phyloP scores from a whole-genome alignment of 2,329 filamentous ascomycete species.

The Graphium sp. region DNA sequence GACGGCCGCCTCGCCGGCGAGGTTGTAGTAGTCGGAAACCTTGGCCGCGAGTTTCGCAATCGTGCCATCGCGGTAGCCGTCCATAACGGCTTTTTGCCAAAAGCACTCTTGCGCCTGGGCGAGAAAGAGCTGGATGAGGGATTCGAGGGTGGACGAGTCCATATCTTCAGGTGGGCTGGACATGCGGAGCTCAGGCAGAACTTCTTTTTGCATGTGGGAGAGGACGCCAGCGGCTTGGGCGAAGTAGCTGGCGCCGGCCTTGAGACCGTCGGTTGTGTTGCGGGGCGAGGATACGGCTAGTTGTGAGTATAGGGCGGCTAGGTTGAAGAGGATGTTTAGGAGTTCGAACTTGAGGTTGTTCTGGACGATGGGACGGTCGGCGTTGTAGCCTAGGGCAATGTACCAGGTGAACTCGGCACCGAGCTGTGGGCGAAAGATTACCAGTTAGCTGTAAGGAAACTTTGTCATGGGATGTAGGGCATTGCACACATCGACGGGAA shows the following conservation, averaged over 20 bases:
- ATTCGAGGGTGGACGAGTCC: slow-evolving; percentile 75
- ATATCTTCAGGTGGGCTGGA: slow-evolving; percentile 84
- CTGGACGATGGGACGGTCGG: slow-evolving; percentile 49
- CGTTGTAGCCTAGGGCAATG: slow-evolving; percentile 80
- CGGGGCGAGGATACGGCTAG: slow-evolving; percentile 70
- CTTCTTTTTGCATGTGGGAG: slow-evolving; percentile 53
- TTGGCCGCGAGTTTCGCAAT: slow-evolving; percentile 82
- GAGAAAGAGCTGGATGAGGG: slow-evolving; percentile 66
- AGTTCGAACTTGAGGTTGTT: slow-evolving; percentile 68
- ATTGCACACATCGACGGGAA: slow-evolving; percentile 67
- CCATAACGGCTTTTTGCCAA: slow-evolving; percentile 94
- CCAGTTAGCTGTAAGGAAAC: neutral
- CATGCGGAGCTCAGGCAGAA: slow-evolving; percentile 69
- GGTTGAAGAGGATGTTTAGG: slow-evolving; percentile 83
- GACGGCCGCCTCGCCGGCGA: slow-evolving; percentile 70
- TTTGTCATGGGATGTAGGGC: neutral
- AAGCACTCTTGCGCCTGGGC: slow-evolving; percentile 95
- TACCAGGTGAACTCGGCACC: slow-evolving; percentile 96
- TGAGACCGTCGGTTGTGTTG: slow-evolving; percentile 65
- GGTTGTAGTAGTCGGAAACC: slow-evolving; percentile 79
- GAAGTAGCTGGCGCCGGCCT: slow-evolving; percentile 78
- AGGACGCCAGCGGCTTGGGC: slow-evolving; percentile 76
- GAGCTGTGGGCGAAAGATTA: slow-evolving; percentile 33
- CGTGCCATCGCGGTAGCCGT: slow-evolving; percentile 77
- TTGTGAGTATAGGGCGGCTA: slow-evolving; percentile 85